These are phyloP conservation scores for Boletus barrowsii DNA, from an alignment of 768 basidiomycete species.

Conservation along the genomic window DNA sequence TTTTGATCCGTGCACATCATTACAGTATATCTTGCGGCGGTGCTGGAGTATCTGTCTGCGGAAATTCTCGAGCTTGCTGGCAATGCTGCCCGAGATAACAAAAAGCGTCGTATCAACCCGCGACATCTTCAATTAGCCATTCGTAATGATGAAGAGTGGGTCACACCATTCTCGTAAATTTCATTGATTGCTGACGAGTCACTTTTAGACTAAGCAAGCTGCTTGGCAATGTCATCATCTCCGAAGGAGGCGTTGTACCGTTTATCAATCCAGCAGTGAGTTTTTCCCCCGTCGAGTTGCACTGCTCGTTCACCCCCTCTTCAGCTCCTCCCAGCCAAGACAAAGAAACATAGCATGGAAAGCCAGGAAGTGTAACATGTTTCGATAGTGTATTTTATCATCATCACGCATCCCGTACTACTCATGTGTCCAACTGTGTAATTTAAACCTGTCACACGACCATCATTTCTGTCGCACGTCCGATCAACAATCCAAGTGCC, in stretches of 20 bases:
- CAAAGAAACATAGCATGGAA: slow-evolving; percentile 32
- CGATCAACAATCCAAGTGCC: neutral
- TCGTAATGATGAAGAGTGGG: slow-evolving; percentile 88
- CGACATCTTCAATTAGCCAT: slow-evolving; percentile 94
- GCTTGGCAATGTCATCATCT: slow-evolving; percentile 84
- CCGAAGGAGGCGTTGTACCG: slow-evolving; percentile 92
- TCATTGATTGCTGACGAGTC: neutral
- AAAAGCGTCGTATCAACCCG: slow-evolving; percentile 94
- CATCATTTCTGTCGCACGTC: no score
- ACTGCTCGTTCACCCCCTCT: neutral
- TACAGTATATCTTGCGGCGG: slow-evolving; percentile 88
- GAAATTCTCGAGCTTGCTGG: slow-evolving; percentile 94
- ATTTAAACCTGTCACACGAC: no score
- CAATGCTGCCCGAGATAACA: slow-evolving; percentile 86
- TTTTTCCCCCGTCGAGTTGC: neutral
- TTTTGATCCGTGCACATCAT: neutral
- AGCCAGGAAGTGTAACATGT: slow-evolving; percentile 31
- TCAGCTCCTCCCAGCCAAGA: slow-evolving; percentile 31
- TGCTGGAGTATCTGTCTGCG: slow-evolving; percentile 89
- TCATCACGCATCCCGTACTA: neutral
- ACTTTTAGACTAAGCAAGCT: slow-evolving; percentile 59
- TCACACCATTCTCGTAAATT: neutral
- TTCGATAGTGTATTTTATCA: neutral
- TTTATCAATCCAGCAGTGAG: slow-evolving; percentile 64
- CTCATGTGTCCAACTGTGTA: slow-evolving; percentile 6